phyloP scores from a whole-genome alignment of 2,329 filamentous ascomycete genomes.

The Dothidotthia symphoricarpi region DNA sequence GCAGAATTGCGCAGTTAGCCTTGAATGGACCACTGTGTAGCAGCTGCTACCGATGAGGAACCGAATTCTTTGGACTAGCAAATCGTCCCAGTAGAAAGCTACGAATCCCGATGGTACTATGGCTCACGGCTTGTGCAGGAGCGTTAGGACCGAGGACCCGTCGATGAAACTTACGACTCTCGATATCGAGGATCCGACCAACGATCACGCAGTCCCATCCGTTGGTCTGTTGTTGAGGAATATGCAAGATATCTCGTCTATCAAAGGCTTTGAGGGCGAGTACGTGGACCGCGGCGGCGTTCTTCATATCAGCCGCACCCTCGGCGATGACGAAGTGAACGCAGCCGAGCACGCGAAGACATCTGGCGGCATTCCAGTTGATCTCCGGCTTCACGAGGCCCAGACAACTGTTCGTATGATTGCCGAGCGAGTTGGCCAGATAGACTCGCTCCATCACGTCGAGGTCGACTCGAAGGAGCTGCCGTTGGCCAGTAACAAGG shows the following conservation, averaged over 20 bases:
- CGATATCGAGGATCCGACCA: not conserved
- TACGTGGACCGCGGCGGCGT: constrained; percentile 8
- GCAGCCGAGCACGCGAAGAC: constrained; percentile 1
- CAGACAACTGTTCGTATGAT: constrained; percentile 3
- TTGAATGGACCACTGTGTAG: not conserved
- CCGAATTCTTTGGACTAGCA: too few species aligned
- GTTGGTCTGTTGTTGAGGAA: constrained; percentile 1
- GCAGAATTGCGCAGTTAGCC: too few species aligned
- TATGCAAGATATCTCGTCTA: not conserved
- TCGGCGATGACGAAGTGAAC: constrained; percentile 4
- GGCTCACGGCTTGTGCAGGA: not conserved
- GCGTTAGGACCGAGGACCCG: not conserved
- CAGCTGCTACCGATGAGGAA: too few species aligned
- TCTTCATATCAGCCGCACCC: constrained; percentile 4
- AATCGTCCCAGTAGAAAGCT: too few species aligned
- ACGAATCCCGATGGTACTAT: not conserved
- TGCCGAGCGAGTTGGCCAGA: constrained; percentile 9
- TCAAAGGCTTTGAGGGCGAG: constrained; percentile 3
- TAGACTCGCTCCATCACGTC: constrained; percentile 9
- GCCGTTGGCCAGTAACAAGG: constrained; percentile 11
- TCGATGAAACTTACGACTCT: not conserved
- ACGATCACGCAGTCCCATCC: constrained; percentile 1
- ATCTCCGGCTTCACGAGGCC: constrained; percentile 1
- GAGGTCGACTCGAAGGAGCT: constrained; percentile 2
- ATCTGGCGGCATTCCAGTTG: not conserved